phyloP scores from a whole-genome alignment of 805 yeast genomes.

The Lachancea waltii region DNA sequence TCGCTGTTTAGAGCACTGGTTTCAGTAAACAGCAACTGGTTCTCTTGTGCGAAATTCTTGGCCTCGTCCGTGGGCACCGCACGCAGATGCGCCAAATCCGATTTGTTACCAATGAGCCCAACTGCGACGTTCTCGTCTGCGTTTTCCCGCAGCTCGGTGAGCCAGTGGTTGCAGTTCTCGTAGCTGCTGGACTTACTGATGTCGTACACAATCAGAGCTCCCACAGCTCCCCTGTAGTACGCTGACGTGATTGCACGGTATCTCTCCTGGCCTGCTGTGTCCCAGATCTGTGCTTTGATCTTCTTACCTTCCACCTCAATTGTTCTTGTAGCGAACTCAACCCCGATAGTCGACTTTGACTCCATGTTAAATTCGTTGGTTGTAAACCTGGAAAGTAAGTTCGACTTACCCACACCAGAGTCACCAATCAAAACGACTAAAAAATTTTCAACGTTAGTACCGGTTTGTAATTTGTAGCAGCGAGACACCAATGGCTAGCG shows the following conservation, averaged over 20 bases:
- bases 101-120: slow-evolving; percentile 87
- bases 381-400: slow-evolving; percentile 86
- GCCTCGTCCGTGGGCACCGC: slow-evolving; percentile 99
- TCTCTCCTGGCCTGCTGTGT: slow-evolving; percentile 98
- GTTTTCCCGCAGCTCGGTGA: slow-evolving; percentile 84
- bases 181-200: slow-evolving; percentile 85
- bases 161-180: slow-evolving; percentile 81
- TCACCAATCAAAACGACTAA: slow-evolving; percentile 90
- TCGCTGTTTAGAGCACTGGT: slow-evolving; percentile 92
- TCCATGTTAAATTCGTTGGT: slow-evolving; percentile 94
- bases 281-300: slow-evolving; percentile 93
- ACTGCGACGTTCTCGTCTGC: slow-evolving; percentile 94
- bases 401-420: slow-evolving; percentile 95
- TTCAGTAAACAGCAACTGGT: slow-evolving; percentile 87
- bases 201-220: slow-evolving; percentile 93
- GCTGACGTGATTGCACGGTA: slow-evolving; percentile 97
- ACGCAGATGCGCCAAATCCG: slow-evolving; percentile 84
- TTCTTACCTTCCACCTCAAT: slow-evolving; percentile 79
- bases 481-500: too few species aligned
- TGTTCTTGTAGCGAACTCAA: slow-evolving; percentile 95
- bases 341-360: slow-evolving; percentile 92
- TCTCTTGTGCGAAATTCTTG: slow-evolving; percentile 86
- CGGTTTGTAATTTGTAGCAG: not conserved
- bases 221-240: slow-evolving; percentile 96
- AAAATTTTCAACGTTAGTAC: slow-evolving; percentile 1